Evolutionary conservation across 1,284 basidiomycete genomes (phyloP), one percentile per base, ranked within the genome.

Genomic region (Papiliotrema nemorosa): DNA sequence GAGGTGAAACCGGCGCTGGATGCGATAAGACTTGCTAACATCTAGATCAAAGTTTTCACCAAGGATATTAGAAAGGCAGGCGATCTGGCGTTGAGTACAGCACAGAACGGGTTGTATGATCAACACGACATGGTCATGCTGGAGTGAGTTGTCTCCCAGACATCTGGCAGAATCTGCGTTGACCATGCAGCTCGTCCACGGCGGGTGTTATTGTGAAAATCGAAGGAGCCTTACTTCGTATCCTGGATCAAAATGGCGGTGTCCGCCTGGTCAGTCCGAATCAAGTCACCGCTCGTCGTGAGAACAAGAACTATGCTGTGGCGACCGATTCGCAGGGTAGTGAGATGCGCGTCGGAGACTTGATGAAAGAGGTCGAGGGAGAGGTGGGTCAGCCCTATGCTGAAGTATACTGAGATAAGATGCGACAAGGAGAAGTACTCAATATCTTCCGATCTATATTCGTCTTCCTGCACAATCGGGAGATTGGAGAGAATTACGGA

Each of bases 131-230:
- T 99, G 42, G 92, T 98, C 33, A 91, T 96, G 78, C 82, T 99
- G 21, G 94, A 97, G 90, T 92, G 70, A 62, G 88, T 80, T 10
- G 49, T 9, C 31, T 4, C 27, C 24, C 31, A 31, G 20, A 29
- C 16, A 5, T 18, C 25, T 5, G 25, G 22, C 33, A 16, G 34
- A 31, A 31, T 24, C 18, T 35, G 5, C 14, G 49, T 54, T 63
- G 40, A 60, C 33, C n/a, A 59, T 22, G 42, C 57, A 92, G 90
- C 73, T 81, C 85, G 31, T 88, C 91, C 70, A 96, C 93, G 2
- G 90, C 92, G 24, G 94, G 92, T 69, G 91, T 98, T 54, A 94
- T 98, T 61, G 96, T 88, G 82, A 96, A 96, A 76, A 93, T 94
- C 3, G 96, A 98, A 72, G 85, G 90, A 18, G 90, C 91, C 67